Percentiles rank a stretch among this genome's conserved stretches.
Evolutionary conservation across 306 rosid genomes (phyloP).

Genomic region (Cucumis sativus): DNA sequence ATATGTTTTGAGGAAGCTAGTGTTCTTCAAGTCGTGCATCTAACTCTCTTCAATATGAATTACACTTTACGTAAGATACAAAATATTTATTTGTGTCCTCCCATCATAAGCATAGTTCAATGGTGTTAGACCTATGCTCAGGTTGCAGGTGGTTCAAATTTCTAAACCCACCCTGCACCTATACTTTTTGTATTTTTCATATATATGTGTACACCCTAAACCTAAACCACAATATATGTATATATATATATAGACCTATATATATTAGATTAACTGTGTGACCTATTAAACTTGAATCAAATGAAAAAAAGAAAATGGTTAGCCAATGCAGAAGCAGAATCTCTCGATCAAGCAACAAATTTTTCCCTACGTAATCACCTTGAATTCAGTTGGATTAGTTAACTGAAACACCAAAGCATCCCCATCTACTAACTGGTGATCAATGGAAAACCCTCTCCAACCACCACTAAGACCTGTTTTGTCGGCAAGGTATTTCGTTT

Average conservation of each 20-base stretch:
- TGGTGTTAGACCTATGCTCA: too few relatives aligned
- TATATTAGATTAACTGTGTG: background rate
- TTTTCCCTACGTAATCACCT: constrained; percentile 19
- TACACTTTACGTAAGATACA: too few relatives aligned
- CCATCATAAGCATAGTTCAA: too few relatives aligned
- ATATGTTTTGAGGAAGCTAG: background rate
- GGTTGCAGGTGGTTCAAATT: too few relatives aligned
- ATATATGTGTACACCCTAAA: background rate
- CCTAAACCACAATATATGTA: background rate
- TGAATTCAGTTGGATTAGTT: constrained; percentile 30
- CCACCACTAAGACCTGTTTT: constrained; percentile 46
- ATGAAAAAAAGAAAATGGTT: background rate
- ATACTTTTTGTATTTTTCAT: too few relatives aligned
- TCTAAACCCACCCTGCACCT: too few relatives aligned
- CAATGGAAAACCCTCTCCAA: constrained; percentile 47
- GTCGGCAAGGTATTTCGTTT: constrained; percentile 20
- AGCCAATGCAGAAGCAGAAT: background rate
- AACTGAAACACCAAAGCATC: constrained; percentile 56
- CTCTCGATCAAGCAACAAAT: background rate
- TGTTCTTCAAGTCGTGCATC: background rate
- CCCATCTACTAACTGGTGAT: constrained; percentile 51
- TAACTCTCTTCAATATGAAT: background rate
- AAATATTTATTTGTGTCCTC: background rate
- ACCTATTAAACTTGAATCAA: background rate
- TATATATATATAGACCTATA: too few relatives aligned